Evolutionary conservation across 441 rosid genomes (phyloP).

Genomic region (Kokia cookei): DNA sequence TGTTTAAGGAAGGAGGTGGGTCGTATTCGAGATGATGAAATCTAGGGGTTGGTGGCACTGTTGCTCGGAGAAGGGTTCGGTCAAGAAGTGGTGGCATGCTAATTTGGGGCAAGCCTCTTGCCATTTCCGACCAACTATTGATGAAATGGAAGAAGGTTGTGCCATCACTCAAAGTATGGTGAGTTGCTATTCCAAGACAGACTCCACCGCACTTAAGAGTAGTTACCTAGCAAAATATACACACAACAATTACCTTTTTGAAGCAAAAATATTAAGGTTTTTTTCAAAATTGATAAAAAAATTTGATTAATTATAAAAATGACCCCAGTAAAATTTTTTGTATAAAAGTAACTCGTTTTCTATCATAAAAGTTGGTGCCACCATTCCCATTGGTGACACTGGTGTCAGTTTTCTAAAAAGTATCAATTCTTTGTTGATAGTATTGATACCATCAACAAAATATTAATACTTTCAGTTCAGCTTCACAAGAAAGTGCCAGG

Average conservation of each 20-base stretch:
- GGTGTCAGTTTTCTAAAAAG: no score
- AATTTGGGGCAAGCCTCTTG: slow-evolving; percentile 6
- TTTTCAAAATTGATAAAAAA: no score
- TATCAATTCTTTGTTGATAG: no score
- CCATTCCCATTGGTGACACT: fast-evolving
- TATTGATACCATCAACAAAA: no score
- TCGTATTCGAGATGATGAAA: slow-evolving; percentile 12
- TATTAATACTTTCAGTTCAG: slow-evolving; percentile 19
- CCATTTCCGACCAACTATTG: slow-evolving; percentile 15
- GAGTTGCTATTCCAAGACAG: slow-evolving; percentile 10
- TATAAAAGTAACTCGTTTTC: fast-evolving
- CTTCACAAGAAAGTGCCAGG: slow-evolving; percentile 34
- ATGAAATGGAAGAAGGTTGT: not conserved
- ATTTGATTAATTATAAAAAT: no score
- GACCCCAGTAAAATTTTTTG: fast-evolving
- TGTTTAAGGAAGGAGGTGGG: slow-evolving; percentile 3
- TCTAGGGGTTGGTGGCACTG: not conserved
- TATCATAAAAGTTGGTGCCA: fast-evolving
- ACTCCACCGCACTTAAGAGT: slow-evolving; percentile 25
- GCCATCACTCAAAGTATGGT: slow-evolving; percentile 19
- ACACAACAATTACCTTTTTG: not conserved
- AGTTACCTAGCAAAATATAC: slow-evolving; percentile 18
- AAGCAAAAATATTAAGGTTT: no score
- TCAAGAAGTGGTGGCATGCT: slow-evolving; percentile 5
- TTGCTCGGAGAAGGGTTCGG: not conserved